Evolutionary conservation across 495 filamentous ascomycete species (phyloP), one percentile per base, ranked within the genome.

Genomic region (Baudoinia panamericana): DNA sequence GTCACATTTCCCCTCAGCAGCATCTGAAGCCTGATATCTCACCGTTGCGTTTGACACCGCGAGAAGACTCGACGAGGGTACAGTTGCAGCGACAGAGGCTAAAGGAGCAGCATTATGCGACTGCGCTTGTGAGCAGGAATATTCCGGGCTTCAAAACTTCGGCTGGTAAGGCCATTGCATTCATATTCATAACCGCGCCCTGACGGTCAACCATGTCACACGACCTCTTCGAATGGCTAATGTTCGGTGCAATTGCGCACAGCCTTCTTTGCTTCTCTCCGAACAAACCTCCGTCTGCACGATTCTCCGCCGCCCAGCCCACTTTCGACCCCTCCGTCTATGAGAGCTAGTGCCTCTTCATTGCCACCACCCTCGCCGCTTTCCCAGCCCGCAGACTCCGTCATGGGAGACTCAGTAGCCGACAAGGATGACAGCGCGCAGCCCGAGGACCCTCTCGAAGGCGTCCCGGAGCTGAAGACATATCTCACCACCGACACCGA

Each of bases 251-350:
- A n/a, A n/a, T n/a, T 2, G 3, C 12, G 23, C 20, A 34, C 43
- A 63, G 60, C 60, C 13, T 63, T 63, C 48, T 54, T 63, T 41
- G 55, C 51, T 11, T 63, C 60, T 10, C 49, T 63, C 5, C 53
- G 56, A 34, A 55, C 56, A n/a, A 63, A 63, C 33, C 58, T 63
- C 15, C 56, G 52, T 31, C 56, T 63, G 16, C 41, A 41, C 42
- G 50, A 41, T 52, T 55, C 40, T 4, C 45, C 41, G 13, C 56
- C 44, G 1, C 48, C 60, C 0, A 59, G 58, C 31, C 60, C 60
- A 1, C 39, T 54, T 18, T 50, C 45, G 33, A 60, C 56, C 2
- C 59, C 57, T 16, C 48, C 47, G 19, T 50, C 44, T 11, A 51
- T 55, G 46, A 38, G 37, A 10, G 22, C 36, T 21, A 41, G 39